These are phyloP conservation scores for Diophrys appendiculata DNA, from an alignment of 73 alveolate genomes.

Conservation along the genomic window DNA sequence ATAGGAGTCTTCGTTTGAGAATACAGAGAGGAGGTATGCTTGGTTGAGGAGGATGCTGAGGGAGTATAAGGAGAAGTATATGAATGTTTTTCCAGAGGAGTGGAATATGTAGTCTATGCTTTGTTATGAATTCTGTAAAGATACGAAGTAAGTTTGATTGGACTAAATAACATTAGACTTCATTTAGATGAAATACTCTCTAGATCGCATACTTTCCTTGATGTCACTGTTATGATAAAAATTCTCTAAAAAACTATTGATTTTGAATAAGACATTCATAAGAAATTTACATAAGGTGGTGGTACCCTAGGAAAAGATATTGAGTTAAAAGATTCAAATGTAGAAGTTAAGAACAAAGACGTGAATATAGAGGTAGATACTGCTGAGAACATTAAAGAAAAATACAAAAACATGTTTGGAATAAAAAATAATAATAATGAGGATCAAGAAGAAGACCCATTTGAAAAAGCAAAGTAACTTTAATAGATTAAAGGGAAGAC, in stretches of 20 bases:
- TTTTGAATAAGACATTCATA: constrained; percentile 86
- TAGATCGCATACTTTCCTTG: constrained; percentile 71
- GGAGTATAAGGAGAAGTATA: constrained; percentile 87
- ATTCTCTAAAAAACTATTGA: constrained; percentile 85
- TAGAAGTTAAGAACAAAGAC: constrained; percentile 43
- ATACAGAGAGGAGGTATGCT: constrained; percentile 92
- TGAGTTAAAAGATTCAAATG: constrained; percentile 9
- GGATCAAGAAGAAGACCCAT: neutral
- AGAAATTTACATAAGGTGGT: constrained; percentile 67
- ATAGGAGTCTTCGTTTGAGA: constrained; percentile 81
- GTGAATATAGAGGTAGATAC: constrained; percentile 63
- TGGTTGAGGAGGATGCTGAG: constrained; percentile 92
- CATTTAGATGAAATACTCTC: constrained; percentile 81
- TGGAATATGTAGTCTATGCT: constrained; percentile 91
- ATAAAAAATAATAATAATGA: constrained; percentile 1
- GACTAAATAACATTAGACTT: constrained; percentile 53
- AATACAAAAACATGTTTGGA: constrained; percentile 47
- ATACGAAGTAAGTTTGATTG: no score
- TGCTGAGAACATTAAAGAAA: constrained; percentile 67
- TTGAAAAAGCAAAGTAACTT: neutral
- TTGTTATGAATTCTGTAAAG: constrained; percentile 93
- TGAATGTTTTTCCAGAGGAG: constrained; percentile 87
- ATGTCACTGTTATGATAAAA: constrained; percentile 83
- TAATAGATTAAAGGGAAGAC: constrained; percentile 46
- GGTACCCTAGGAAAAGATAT: neutral